A percentile compares a stretch with the other conserved stretches of the same genome.
phyloP scores from a whole-genome alignment of 176 grass and related monocot species.

The bread wheat (Triticum aestivum) region IWGSC_CS_RefSeq_v2.1 NC_057799.1:365771380-365771879 shows the following conservation, averaged over 20 bases:
- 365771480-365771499: conserved; percentile 72
- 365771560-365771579: background rate
- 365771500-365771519: conserved; percentile 36
- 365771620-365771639: background rate
- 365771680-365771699: conserved; percentile 60
- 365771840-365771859: background rate
- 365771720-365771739: conserved; percentile 67
- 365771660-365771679: background rate
- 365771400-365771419: background rate
- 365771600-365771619: background rate
- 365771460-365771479: conserved; percentile 89
- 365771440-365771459: conserved; percentile 34
- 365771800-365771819: conserved; percentile 46
- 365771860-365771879: background rate
- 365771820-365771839: conserved; percentile 11
- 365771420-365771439: conserved; percentile 42
- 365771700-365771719: conserved; percentile 81
- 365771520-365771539: conserved; percentile 48
- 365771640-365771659: background rate
- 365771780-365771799: conserved; percentile 60
- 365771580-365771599: background rate
- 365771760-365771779: conserved; percentile 65
- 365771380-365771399: conserved; percentile 26
- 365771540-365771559: background rate
- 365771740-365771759: conserved; percentile 66